These are phyloP conservation scores for Tilletia walkeri DNA, from an alignment of 1,284 basidiomycete genomes.

Conservation along the genomic window DNA sequence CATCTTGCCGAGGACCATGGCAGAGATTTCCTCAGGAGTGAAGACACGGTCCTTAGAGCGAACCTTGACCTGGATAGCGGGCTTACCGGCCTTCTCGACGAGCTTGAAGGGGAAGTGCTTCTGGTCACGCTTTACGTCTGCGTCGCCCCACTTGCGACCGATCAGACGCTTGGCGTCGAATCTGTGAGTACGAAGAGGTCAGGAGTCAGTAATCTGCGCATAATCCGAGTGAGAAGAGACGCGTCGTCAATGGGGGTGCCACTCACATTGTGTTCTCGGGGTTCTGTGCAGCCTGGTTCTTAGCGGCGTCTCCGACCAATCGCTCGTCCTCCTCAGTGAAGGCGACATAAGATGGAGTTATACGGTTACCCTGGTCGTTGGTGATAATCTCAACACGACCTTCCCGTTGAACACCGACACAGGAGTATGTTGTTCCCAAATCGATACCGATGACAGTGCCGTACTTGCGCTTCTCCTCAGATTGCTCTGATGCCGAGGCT, in stretches of 20 bases:
- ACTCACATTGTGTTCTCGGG: conserved; percentile 77
- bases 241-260: background rate
- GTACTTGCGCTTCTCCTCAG: conserved; percentile 60
- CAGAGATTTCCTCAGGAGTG: conserved; percentile 78
- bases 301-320: conserved; percentile 67
- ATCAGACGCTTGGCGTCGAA: conserved; percentile 98
- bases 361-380: conserved; percentile 59
- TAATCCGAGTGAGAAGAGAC: background rate
- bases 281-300: conserved; percentile 69
- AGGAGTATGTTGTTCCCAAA: conserved; percentile 63
- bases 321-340: conserved; percentile 73
- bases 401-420: conserved; percentile 76
- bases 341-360: conserved; percentile 56
- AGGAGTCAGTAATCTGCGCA: background rate
- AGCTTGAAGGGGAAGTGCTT: conserved; percentile 59
- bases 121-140: conserved; percentile 59
- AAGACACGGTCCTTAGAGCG: conserved; percentile 52
- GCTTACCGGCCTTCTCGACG: conserved; percentile 55
- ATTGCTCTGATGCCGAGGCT: conserved; percentile 36
- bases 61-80: conserved; percentile 53
- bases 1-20: conserved; percentile 96
- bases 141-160: conserved; percentile 61
- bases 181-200: conserved; percentile 9
- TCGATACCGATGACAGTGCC: conserved; percentile 84
- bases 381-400: conserved; percentile 56